Conservation (phyloP, 2,329 filamentous ascomycete species). For the Cladosporium sp. region DNA sequence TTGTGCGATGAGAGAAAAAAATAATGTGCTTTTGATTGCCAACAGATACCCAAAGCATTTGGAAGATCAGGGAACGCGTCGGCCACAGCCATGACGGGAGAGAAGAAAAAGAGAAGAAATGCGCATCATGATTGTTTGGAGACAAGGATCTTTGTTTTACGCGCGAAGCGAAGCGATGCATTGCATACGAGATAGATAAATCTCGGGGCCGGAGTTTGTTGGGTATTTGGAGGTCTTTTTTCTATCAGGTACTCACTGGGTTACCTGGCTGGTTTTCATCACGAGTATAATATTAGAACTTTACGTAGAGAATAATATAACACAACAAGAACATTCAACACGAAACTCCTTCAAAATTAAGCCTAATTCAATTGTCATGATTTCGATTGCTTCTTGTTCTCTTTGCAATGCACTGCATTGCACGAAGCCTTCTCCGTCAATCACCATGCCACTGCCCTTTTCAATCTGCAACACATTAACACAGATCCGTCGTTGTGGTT, state of each 20-base stretch:
- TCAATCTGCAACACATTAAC: neutral
- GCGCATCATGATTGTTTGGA: constrained; percentile 12
- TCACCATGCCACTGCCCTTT: neutral
- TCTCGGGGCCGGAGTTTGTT: constrained; percentile 8
- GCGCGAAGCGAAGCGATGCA: constrained; percentile 12
- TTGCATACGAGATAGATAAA: constrained; percentile 1
- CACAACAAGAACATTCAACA: neutral
- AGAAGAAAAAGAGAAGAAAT: neutral
- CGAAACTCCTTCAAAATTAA: neutral
- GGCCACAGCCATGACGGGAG: neutral
- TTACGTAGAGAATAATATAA: constrained; percentile 19
- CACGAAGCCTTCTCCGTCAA: neutral
- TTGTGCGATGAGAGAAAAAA: constrained; percentile 1
- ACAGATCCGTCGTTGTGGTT: neutral
- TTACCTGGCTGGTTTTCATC: neutral
- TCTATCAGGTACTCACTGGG: neutral
- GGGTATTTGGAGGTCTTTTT: neutral
- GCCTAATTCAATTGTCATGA: neutral
- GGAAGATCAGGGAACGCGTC: neutral
- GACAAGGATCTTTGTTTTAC: neutral
- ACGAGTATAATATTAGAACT: constrained; percentile 4
- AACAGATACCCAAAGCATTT: constrained; percentile 10
- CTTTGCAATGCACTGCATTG: neutral
- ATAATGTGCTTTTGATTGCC: neutral
- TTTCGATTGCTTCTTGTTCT: no score